phyloP scores from a whole-genome alignment of 1,284 basidiomycete species.

The Agaricales sp. region DNA sequence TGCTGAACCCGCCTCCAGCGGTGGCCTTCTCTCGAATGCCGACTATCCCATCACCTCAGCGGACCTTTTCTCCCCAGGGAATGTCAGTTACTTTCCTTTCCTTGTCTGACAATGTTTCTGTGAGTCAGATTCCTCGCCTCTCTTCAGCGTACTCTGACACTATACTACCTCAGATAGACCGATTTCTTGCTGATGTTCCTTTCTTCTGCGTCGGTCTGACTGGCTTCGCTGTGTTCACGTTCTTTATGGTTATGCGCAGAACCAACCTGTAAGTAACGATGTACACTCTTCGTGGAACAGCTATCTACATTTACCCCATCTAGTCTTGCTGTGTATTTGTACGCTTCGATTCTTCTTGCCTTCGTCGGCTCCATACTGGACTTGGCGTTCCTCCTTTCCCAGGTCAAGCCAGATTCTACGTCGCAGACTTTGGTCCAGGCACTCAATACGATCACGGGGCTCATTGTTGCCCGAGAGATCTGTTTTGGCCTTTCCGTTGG shows the following conservation, averaged over 20 bases:
- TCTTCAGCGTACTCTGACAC: too few species aligned
- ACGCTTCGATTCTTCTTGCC: slow-evolving; percentile 42
- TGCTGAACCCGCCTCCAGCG: background rate
- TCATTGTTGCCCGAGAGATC: slow-evolving; percentile 49
- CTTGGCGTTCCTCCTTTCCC: slow-evolving; percentile 42
- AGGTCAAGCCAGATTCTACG: slow-evolving; percentile 16
- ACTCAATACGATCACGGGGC: slow-evolving; percentile 23
- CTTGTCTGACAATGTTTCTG: slow-evolving; percentile 20
- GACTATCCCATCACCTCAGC: background rate
- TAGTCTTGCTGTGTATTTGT: slow-evolving; percentile 45
- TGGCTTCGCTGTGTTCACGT: slow-evolving; percentile 51
- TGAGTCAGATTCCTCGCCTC: slow-evolving; percentile 14
- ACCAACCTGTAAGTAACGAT: slow-evolving; percentile 38
- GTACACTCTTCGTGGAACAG: slow-evolving; percentile 1
- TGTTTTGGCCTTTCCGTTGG: slow-evolving; percentile 46
- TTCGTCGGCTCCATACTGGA: slow-evolving; percentile 60
- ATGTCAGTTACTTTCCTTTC: slow-evolving; percentile 12
- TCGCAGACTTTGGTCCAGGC: slow-evolving; percentile 16
- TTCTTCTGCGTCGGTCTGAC: slow-evolving; percentile 57
- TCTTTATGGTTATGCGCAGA: slow-evolving; percentile 49
- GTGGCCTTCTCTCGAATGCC: background rate
- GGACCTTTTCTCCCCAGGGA: slow-evolving; percentile 1
- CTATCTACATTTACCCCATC: slow-evolving; percentile 1
- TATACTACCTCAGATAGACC: slow-evolving; percentile 34
- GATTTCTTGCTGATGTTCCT: slow-evolving; percentile 56